Evolutionary conservation across 345 rosid genomes (phyloP).

Genomic region (Acer campestre): DNA sequence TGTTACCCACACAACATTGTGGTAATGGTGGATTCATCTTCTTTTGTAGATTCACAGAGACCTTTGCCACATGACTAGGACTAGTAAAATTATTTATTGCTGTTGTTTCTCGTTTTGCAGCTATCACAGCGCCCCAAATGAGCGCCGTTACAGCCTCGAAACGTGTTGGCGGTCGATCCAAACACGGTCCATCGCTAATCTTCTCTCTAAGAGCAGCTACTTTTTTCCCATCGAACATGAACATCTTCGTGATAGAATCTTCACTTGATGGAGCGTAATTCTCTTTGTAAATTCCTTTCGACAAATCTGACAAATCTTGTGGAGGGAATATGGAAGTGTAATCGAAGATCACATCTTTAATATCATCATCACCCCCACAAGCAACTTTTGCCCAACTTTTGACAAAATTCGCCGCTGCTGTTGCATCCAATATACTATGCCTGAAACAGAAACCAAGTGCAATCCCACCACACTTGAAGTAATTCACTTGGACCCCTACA

Average conservation of each 20-base stretch:
- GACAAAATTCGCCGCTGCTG: conserved; percentile 18
- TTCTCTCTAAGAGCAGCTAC: conserved; percentile 11
- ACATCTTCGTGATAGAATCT: conserved; percentile 17
- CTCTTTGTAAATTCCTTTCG: background rate
- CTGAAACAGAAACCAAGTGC: conserved; percentile 24
- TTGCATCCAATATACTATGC: conserved; percentile 30
- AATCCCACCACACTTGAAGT: conserved; percentile 35
- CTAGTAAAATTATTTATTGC: background rate
- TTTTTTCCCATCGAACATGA: conserved; percentile 21
- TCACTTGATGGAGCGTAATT: background rate
- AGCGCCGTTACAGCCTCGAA: conserved; percentile 21
- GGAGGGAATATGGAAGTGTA: conserved; percentile 29
- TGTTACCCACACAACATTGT: conserved; percentile 24
- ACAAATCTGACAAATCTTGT: conserved; percentile 5
- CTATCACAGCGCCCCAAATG: conserved; percentile 28
- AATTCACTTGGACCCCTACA: conserved; percentile 28
- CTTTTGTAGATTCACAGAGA: conserved; percentile 19
- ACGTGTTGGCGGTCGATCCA: conserved; percentile 26
- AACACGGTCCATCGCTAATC: background rate
- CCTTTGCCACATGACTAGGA: background rate
- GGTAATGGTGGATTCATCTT: conserved; percentile 29
- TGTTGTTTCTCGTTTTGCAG: background rate
- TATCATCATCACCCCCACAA: background rate
- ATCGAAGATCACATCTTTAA: conserved; percentile 13
- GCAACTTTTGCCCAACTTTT: conserved; percentile 27